phyloP scores from a whole-genome alignment of 768 basidiomycete species.

The Kockovaella imperatae region DNA sequence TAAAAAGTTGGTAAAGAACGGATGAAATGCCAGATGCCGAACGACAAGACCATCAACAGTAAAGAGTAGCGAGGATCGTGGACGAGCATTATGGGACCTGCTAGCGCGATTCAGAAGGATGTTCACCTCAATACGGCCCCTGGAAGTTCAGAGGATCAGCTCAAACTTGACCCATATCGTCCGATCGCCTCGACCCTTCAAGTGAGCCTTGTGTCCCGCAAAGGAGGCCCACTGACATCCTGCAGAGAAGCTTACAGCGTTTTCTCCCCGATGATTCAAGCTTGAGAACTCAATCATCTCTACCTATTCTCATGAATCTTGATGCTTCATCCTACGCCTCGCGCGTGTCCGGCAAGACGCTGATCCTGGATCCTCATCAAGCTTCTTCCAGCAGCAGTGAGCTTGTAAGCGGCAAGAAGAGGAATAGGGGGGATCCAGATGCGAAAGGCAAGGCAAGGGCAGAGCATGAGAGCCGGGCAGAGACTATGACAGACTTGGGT shows the following conservation, averaged over 20 bases:
- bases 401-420: slow-evolving; percentile 24
- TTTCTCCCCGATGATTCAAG: not conserved
- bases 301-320: slow-evolving; percentile 14
- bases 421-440: slow-evolving; percentile 21
- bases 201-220: slow-evolving; percentile 3
- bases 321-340: slow-evolving; percentile 21
- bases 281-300: not conserved
- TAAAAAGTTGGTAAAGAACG: too few species aligned
- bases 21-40: too few species aligned
- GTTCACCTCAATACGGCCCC: too few species aligned
- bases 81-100: too few species aligned
- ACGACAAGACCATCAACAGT: too few species aligned
- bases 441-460: slow-evolving; percentile 6
- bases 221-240: not conserved
- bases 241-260: not conserved
- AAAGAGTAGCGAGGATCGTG: too few species aligned
- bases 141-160: too few species aligned
- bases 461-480: slow-evolving; percentile 3
- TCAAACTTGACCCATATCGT: slow-evolving; percentile 16
- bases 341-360: slow-evolving; percentile 26
- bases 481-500: slow-evolving; percentile 9
- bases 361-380: slow-evolving; percentile 10
- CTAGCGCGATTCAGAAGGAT: too few species aligned
- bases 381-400: slow-evolving; percentile 1
- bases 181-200: slow-evolving; percentile 9